Percentiles rank a stretch among this genome's conserved stretches.
Conservation (phyloP, 306 rosid genomes). For the Pueraria montana region DNA sequence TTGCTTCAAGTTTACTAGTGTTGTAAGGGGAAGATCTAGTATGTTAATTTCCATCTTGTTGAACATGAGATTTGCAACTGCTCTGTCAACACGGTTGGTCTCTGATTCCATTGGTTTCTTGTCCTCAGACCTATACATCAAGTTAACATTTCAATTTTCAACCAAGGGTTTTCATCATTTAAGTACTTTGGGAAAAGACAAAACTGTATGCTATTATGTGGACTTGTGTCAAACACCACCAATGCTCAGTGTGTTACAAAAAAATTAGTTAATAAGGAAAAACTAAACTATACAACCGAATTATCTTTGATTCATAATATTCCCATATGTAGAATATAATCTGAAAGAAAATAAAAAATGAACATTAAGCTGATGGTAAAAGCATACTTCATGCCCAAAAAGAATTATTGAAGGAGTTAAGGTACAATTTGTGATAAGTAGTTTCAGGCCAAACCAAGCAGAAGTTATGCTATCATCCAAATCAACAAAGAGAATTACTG, state of each 20-base stretch:
- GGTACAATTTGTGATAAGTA: neutral
- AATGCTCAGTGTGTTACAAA: neutral
- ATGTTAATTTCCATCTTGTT: constrained; percentile 56
- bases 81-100: constrained; percentile 82
- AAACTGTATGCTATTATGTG: constrained; percentile 1
- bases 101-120: constrained; percentile 61
- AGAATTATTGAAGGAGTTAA: neutral
- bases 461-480: constrained; percentile 10
- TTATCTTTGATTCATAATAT: neutral
- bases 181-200: constrained; percentile 1
- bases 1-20: constrained; percentile 39
- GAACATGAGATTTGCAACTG: constrained; percentile 88
- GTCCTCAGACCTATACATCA: constrained; percentile 57
- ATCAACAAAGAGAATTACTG: constrained; percentile 9
- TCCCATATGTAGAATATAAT: neutral
- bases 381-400: constrained; percentile 1
- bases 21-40: constrained; percentile 52
- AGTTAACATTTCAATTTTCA: constrained; percentile 27
- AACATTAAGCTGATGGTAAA: neutral
- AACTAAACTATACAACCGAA: constrained; percentile 13
- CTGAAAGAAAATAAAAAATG: neutral
- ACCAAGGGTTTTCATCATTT: constrained; percentile 35
- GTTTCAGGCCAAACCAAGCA: constrained; percentile 17
- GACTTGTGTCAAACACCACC: constrained; percentile 10
- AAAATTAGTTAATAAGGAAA: neutral